These are phyloP conservation scores for Berberis vulgaris DNA, from an alignment of 164 flowering plant species.

Conservation along the genomic window DNA sequence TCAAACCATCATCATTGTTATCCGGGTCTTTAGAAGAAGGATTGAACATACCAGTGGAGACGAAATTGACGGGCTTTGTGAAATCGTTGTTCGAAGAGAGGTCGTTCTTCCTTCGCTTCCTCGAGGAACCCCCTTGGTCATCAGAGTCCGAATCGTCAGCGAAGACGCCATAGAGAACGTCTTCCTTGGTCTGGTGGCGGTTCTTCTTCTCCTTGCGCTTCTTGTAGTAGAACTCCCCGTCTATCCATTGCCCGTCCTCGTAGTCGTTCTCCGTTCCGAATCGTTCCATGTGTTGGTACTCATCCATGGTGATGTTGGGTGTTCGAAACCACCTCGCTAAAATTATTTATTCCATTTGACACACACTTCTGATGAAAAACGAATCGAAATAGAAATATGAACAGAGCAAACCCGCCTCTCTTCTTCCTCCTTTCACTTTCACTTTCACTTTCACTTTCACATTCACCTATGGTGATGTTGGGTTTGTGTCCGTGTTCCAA, in stretches of 20 bases:
- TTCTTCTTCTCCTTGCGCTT: constrained; percentile 42
- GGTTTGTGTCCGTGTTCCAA: too few species aligned
- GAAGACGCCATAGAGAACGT: constrained; percentile 62
- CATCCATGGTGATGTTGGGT: constrained; percentile 38
- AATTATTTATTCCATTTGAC: too few species aligned
- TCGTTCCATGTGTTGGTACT: constrained; percentile 70
- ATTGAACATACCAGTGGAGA: constrained; percentile 69
- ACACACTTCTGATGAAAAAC: too few species aligned
- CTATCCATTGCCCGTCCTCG: constrained; percentile 79
- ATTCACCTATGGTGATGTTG: too few species aligned
- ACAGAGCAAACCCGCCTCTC: too few species aligned
- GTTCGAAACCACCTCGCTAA: too few species aligned
- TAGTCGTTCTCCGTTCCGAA: constrained; percentile 74
- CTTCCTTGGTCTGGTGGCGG: constrained; percentile 61
- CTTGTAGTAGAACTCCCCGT: constrained; percentile 64
- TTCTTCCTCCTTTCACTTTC: too few species aligned
- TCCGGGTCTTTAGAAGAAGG: constrained; percentile 21
- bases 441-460: too few species aligned
- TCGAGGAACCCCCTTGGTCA: constrained; percentile 13
- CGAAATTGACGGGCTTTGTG: constrained; percentile 79
- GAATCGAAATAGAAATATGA: too few species aligned
- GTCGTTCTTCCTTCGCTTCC: constrained; percentile 40
- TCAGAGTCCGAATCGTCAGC: constrained; percentile 43
- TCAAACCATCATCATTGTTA: constrained; percentile 13
- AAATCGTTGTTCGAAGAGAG: constrained; percentile 30